phyloP scores from a whole-genome alignment of 2,329 filamentous ascomycete genomes.

The Fusarium praegraminearum region DNA sequence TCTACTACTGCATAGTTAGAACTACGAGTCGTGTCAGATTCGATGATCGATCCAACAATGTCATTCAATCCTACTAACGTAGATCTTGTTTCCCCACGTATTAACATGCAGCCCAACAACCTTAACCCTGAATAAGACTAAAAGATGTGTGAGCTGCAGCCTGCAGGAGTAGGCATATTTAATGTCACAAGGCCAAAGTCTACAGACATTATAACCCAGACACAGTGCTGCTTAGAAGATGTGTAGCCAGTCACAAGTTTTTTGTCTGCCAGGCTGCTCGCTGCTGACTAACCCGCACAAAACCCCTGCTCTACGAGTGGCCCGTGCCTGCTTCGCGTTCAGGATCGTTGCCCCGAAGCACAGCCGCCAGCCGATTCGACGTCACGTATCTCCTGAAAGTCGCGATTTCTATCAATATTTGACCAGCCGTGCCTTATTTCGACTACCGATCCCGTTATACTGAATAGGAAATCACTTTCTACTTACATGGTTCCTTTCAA shows the following conservation, averaged over 20 bases:
- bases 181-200: not conserved
- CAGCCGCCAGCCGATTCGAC: slow-evolving; percentile 51
- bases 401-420: slow-evolving; percentile 47
- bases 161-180: slow-evolving; percentile 2
- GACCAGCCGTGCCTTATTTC: slow-evolving; percentile 39
- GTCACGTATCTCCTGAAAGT: slow-evolving; percentile 42
- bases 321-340: slow-evolving; percentile 56
- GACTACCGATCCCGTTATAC: slow-evolving; percentile 34
- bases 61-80: slow-evolving; percentile 23
- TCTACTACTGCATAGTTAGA: not conserved
- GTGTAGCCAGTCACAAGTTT: not conserved
- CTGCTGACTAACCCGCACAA: slow-evolving; percentile 17
- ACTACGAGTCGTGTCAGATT: slow-evolving; percentile 24
- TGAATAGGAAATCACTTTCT: slow-evolving; percentile 11
- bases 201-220: slow-evolving; percentile 4
- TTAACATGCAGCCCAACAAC: slow-evolving; percentile 13
- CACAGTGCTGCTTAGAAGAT: not conserved
- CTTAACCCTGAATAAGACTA: slow-evolving; percentile 29
- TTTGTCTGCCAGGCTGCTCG: not conserved
- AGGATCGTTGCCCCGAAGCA: slow-evolving; percentile 42
- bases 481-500: slow-evolving; percentile 42
- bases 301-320: slow-evolving; percentile 16
- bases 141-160: slow-evolving; percentile 17
- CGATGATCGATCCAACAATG: slow-evolving; percentile 19
- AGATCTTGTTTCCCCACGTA: slow-evolving; percentile 33